Percentiles rank a stretch among this genome's conserved stretches.
Evolutionary conservation across 1,284 basidiomycete species (phyloP).

Genomic region (Puccinia hordei): DNA sequence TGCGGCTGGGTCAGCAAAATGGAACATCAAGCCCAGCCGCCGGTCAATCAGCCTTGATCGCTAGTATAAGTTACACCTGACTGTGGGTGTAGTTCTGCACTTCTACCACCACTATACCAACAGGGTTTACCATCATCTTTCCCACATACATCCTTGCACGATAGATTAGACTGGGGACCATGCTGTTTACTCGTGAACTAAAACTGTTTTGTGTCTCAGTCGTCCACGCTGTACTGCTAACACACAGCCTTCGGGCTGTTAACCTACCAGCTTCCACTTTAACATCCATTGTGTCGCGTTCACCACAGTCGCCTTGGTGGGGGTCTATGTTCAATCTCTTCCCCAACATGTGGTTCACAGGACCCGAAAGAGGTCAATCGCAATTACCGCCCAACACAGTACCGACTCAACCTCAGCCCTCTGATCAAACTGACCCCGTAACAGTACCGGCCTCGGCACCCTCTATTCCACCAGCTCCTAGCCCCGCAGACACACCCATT

Average conservation of each 20-base stretch:
- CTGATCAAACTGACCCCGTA: not conserved
- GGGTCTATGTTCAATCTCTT: not conserved
- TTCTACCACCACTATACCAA: not conserved
- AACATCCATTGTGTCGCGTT: not conserved
- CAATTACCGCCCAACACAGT: not conserved
- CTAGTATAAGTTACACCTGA: not conserved
- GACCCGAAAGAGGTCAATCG: not conserved
- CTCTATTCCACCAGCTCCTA: not conserved
- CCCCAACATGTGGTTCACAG: slow-evolving; percentile 15
- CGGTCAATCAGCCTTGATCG: not conserved
- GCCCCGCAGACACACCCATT: not conserved
- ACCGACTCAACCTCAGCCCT: not conserved
- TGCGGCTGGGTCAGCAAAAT: not conserved
- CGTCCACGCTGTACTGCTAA: not conserved
- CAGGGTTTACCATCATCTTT: not conserved
- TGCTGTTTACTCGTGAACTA: not conserved
- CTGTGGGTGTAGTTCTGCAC: not conserved
- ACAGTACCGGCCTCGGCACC: not conserved
- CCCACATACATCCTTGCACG: not conserved
- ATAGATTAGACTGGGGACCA: not conserved
- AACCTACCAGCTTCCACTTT: not conserved
- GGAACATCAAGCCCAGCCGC: not conserved
- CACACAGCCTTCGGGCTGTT: not conserved
- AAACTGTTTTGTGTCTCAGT: not conserved
- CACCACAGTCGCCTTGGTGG: slow-evolving; percentile 20